Base-by-base conservation (phyloP, 179 eudicot species). In the Spinacia oleracea region DNA sequence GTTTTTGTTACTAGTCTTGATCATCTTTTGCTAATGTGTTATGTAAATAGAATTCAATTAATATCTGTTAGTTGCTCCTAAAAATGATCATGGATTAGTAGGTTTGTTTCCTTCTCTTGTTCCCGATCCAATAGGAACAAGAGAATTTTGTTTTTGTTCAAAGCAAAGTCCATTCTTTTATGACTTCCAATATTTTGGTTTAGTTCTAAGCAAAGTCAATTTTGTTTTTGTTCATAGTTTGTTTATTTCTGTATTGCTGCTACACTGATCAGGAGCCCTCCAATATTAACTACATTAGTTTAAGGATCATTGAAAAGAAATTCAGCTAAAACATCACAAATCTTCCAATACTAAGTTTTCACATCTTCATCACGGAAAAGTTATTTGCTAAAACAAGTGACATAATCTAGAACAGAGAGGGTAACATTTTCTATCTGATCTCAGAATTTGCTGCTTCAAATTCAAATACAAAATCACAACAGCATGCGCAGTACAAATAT, bases 31-130 rank as follows among this genome's bases (percentile, higher is more conserved):
- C 25, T 53, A 4, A 38, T 42, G 29, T 45, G 78, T 11, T 65
- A 16, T 83, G 86, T 83, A 83, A 77, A 83, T 80, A 83, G 81
- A 67, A 48, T 72, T 69, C 72, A 46, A 76, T 70, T 73, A 55
- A 35, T 50, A 21, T 63, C 55, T 75, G 43, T 34, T 31, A 32
- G 48, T 40, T 50, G 64, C 72, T 43, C 38, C 25, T 82, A 56
- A 72, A 72, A 72, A 72, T 72, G 73, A 65, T 76, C 31, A 56
- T 58, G 51, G 18, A 67, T 58, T 68, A 16, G 70, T 66, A 35
- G 51, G n/a, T 53, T 32, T 77, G 76, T 78, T 48, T 38, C 1
- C 9, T 50, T 51, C 75, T 40, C 75, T 38, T 40, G 80, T 79
- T 83, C 82, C 85, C 59, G n/a, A 2, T 60, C 46, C 62, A 71